phyloP scores from a whole-genome alignment of 148 eudicot species.

The Mesembryanthemum crystallinum region DNA sequence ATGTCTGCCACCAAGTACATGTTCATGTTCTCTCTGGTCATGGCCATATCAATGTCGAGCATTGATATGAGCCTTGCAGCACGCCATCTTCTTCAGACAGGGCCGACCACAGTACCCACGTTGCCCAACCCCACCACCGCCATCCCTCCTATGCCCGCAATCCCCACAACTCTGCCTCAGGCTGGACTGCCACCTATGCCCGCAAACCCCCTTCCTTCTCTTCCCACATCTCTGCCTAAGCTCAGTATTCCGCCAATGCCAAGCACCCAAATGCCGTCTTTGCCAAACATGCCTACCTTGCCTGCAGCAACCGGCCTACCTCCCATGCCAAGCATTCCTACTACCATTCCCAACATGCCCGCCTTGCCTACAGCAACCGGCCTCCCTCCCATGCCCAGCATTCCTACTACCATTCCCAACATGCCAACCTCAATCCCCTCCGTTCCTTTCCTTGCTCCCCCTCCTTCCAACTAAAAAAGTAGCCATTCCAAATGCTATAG shows the following conservation, averaged over 20 bases:
- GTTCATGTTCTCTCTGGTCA: conserved; percentile 3
- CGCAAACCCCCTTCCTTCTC: background rate
- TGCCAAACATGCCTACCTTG: conserved; percentile 13
- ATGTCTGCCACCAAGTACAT: conserved; percentile 1
- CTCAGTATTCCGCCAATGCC: background rate
- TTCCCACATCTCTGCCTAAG: conserved; percentile 2
- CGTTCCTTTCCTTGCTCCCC: conserved; percentile 4
- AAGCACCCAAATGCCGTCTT: conserved; percentile 14
- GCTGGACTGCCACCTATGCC: conserved; percentile 18
- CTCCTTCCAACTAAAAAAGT: conserved; percentile 10
- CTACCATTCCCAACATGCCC: no score
- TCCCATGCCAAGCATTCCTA: no score
- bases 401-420: conserved; percentile 13
- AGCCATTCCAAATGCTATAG: background rate
- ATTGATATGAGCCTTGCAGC: conserved; percentile 7
- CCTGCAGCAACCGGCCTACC: conserved; percentile 12
- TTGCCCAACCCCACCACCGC: conserved; percentile 1
- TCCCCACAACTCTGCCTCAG: background rate
- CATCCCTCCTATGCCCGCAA: conserved; percentile 11
- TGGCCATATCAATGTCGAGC: conserved; percentile 19
- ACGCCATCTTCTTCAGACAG: conserved; percentile 13
- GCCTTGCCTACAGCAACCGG: no score
- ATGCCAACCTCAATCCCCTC: conserved; percentile 14
- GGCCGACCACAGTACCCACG: background rate
- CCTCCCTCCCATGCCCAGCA: conserved; percentile 7